Base-by-base conservation (phyloP, 2,329 filamentous ascomycete species). In the Thermomyces lanuginosus region DNA sequence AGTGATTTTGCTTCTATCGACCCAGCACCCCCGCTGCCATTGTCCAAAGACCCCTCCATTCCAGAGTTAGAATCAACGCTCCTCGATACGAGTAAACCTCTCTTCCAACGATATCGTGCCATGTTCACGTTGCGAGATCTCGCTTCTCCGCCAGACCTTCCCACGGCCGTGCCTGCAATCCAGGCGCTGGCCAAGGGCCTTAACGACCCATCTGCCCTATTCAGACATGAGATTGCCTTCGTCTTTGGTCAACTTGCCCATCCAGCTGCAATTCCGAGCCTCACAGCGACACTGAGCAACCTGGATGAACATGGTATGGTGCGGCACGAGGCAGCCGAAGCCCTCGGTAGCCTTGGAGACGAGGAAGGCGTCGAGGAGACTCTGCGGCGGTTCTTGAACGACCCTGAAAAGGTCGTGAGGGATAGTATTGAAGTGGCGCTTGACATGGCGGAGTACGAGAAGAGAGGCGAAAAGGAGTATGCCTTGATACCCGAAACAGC, bases 101-200 rank as follows among this genome's bases (percentile, higher is more conserved):
- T 98, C 8, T 98, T 98, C 63, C 63, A 82, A 48, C 75, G 89
- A 49, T 98, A 98, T 59, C 74, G 89, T 45, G 86, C 89, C 51
- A 98, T 98, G 89, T 98, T 98, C 49, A 80, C 82, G 32, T 73
- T 98, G 27, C 77, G 89, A 46, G 89, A 98, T 54, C 73, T 98
- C 27, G 83, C 84, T 12, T 93, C 84, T 3, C 89, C 89, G 9
- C 84, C 86, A 6, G 78, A 92, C 46, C 72, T 91, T 22, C 79
- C 83, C 2, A 92, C 84, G 2, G 84, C 86, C 5, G 69, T 82
- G 9, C 76, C 80, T n/a, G 86, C 89, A 10, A 69, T 98, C 28
- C 67, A 76, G 22, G 80, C 84, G 7, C 69, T 98, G 24, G 82
- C 89, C 23, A 76, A 74, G 46, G 89, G 89, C 9, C 74, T 98